Percentiles rank a stretch among this genome's conserved stretches.
phyloP scores from a whole-genome alignment of 2,329 filamentous ascomycete species.

The Fusarium anguioides region DNA sequence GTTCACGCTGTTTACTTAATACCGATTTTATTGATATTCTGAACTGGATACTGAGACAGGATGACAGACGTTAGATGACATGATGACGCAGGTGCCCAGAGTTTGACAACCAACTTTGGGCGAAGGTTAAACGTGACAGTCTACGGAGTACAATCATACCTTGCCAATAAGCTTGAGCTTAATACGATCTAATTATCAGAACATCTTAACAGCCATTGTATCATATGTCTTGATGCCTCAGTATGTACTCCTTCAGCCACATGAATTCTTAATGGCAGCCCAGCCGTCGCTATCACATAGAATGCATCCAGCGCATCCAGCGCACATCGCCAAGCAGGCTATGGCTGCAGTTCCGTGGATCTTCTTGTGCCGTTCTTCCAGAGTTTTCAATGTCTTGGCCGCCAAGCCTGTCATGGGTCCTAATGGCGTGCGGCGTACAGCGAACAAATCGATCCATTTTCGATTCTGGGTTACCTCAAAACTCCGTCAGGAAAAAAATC shows the following conservation, averaged over 20 bases:
- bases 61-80: constrained; percentile 14
- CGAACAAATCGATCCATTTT: constrained; percentile 11
- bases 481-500: background rate
- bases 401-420: constrained; percentile 8
- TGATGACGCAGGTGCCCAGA: constrained; percentile 18
- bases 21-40: background rate
- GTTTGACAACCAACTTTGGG: background rate
- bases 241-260: background rate
- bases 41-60: background rate
- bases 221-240: background rate
- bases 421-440: background rate
- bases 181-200: background rate
- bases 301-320: background rate
- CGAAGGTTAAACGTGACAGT: constrained; percentile 8
- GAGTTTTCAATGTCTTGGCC: background rate
- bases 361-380: constrained; percentile 27
- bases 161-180: background rate
- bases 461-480: background rate
- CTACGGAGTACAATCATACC: background rate
- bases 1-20: background rate
- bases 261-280: background rate
- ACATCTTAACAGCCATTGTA: background rate
- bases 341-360: constrained; percentile 19
- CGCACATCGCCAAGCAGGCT: constrained; percentile 13
- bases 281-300: background rate